phyloP scores from a whole-genome alignment of 2,329 filamentous ascomycete species.

The Hymenoscyphus repandus region DNA sequence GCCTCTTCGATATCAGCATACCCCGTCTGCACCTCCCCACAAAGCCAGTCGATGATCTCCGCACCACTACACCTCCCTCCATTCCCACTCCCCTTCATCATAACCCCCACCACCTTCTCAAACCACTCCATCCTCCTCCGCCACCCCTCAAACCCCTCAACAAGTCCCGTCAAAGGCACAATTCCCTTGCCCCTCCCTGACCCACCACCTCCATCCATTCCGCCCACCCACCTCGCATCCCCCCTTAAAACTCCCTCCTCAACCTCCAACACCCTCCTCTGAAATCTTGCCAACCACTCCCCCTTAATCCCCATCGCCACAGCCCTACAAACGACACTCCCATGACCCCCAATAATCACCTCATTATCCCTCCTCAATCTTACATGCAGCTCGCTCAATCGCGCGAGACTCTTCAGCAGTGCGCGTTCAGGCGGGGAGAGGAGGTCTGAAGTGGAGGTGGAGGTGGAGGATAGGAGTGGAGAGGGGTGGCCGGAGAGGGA shows the following conservation, averaged over 20 bases:
- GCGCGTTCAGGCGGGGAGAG: slow-evolving; percentile 77
- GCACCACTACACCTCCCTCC: slow-evolving; percentile 56
- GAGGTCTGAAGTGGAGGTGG: slow-evolving; percentile 41
- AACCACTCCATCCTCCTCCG: slow-evolving; percentile 81
- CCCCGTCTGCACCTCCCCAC: slow-evolving; percentile 75
- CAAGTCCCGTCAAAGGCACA: slow-evolving; percentile 80
- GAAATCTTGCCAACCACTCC: slow-evolving; percentile 73
- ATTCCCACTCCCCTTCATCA: slow-evolving; percentile 50
- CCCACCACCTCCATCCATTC: slow-evolving; percentile 62
- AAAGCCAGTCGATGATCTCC: slow-evolving; percentile 69
- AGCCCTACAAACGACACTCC: slow-evolving; percentile 79
- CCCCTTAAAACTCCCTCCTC: slow-evolving; percentile 71
- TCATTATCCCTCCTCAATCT: slow-evolving; percentile 63
- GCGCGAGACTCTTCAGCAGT: slow-evolving; percentile 70
- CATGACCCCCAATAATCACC: slow-evolving; percentile 63
- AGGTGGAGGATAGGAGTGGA: slow-evolving; percentile 65
- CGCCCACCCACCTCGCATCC: slow-evolving; percentile 77
- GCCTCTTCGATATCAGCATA: slow-evolving; percentile 80
- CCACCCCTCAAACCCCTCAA: slow-evolving; percentile 85
- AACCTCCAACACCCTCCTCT: slow-evolving; percentile 77
- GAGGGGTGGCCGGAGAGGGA: slow-evolving; percentile 92
- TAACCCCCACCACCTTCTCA: slow-evolving; percentile 66
- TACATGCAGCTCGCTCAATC: slow-evolving; percentile 73
- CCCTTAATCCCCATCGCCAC: slow-evolving; percentile 74
- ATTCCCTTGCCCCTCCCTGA: slow-evolving; percentile 93